phyloP scores from a whole-genome alignment of 257 asterid species.

The Gentiana dahurica region DNA sequence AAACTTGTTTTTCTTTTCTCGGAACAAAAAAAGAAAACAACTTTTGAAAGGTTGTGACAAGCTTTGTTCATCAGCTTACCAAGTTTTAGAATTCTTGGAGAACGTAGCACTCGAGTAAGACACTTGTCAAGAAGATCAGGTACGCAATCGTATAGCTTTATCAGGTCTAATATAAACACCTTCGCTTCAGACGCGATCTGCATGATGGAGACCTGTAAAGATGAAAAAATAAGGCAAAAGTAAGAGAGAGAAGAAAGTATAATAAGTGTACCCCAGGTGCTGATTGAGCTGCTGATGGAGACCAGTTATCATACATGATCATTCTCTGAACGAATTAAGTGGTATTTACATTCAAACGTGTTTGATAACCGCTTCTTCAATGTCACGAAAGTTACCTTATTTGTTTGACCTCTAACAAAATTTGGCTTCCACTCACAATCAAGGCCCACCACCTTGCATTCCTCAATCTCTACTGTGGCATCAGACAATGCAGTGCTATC shows the following conservation, averaged over 20 bases:
- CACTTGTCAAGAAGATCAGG: slow-evolving; percentile 66
- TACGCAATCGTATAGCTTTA: slow-evolving; percentile 54
- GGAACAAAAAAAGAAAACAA: neutral
- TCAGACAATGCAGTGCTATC: slow-evolving; percentile 39
- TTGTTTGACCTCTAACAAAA: slow-evolving; percentile 64
- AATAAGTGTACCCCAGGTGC: too few species aligned
- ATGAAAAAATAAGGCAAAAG: neutral
- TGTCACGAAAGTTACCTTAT: slow-evolving; percentile 39
- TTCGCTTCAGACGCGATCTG: slow-evolving; percentile 84
- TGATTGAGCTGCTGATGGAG: too few species aligned
- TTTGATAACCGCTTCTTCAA: too few species aligned
- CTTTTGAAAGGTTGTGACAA: neutral
- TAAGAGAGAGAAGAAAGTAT: neutral
- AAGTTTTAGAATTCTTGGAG: slow-evolving; percentile 78
- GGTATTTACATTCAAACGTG: too few species aligned
- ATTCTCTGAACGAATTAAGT: too few species aligned
- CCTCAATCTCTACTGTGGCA: slow-evolving; percentile 56
- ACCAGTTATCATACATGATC: too few species aligned
- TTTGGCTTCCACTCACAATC: slow-evolving; percentile 98
- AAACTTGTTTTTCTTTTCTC: neutral
- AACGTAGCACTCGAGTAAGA: slow-evolving; percentile 61
- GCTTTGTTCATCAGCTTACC: slow-evolving; percentile 34
- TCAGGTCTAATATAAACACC: slow-evolving; percentile 82
- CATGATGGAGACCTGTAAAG: slow-evolving; percentile 84
- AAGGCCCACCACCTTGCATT: slow-evolving; percentile 74